A percentile compares a stretch with the other conserved stretches of the same genome.
Conservation (phyloP, 768 basidiomycete species). For the Pleurotus ostreatus region DNA sequence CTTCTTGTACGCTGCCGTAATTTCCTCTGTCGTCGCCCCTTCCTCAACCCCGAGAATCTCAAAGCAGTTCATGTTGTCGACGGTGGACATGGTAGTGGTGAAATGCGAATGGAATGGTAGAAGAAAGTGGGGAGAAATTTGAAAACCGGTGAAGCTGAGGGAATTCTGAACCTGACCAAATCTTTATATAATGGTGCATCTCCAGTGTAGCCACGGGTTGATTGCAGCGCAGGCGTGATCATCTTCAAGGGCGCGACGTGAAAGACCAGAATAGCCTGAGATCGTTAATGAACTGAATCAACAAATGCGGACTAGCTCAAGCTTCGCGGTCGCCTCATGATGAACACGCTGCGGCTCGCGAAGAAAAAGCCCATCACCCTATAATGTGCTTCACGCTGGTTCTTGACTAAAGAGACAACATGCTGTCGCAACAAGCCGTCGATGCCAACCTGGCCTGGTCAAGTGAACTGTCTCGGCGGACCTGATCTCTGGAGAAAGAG, state of each 20-base stretch:
- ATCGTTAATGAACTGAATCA: constrained; percentile 7
- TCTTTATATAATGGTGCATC: constrained; percentile 8
- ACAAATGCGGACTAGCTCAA: constrained; percentile 3
- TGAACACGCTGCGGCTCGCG: constrained; percentile 5
- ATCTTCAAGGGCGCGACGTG: constrained; percentile 6
- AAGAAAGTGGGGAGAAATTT: not conserved
- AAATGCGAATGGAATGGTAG: not conserved
- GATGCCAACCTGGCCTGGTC: not conserved
- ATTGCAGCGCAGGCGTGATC: constrained; percentile 6
- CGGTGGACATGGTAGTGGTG: constrained; percentile 1
- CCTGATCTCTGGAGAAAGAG: no score
- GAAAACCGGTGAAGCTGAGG: constrained; percentile 6
- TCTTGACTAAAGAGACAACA: constrained; percentile 5
- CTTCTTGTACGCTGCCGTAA: constrained; percentile 51
- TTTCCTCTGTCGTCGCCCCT: constrained; percentile 44
- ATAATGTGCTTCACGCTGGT: constrained; percentile 1
- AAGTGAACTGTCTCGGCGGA: no score
- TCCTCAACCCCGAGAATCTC: constrained; percentile 40
- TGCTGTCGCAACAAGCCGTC: not conserved
- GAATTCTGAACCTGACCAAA: constrained; percentile 3
- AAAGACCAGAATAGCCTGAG: constrained; percentile 5
- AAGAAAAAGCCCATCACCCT: constrained; percentile 8
- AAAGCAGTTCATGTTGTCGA: constrained; percentile 20
- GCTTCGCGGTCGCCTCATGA: constrained; percentile 7
- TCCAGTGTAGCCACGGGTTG: not conserved